These are phyloP conservation scores for Yarrowia deformans DNA, from an alignment of 805 yeast species.

Conservation along the genomic window DNA sequence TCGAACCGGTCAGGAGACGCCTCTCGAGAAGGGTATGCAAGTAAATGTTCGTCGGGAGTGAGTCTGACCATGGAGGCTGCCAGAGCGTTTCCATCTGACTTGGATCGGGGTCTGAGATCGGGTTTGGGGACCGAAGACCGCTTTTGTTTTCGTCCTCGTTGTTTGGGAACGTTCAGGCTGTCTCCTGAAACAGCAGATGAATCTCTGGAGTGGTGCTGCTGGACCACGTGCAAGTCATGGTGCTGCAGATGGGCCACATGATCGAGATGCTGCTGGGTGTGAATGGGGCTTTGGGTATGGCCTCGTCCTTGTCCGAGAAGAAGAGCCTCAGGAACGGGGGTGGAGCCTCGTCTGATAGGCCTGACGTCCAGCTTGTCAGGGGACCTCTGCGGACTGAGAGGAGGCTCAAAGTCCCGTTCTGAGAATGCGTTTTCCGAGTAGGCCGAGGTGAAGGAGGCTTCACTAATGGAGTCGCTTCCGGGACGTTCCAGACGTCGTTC, in stretches of 20 bases:
- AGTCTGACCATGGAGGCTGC: conserved; percentile 21
- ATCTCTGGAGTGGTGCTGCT: background rate
- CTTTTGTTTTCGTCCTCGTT: conserved; percentile 6
- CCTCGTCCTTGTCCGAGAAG: background rate
- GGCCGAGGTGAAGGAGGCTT: conserved; percentile 8
- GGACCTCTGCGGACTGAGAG: conserved; percentile 18
- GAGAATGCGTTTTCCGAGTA: conserved; percentile 12
- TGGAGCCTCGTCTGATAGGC: conserved; percentile 4
- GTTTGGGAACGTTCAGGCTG: conserved; percentile 3
- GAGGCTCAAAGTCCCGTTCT: conserved; percentile 31
- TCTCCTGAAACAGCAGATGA: background rate
- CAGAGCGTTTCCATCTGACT: conserved; percentile 30
- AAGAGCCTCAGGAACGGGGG: conserved; percentile 6
- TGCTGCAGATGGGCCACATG: conserved; percentile 16
- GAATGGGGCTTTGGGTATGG: conserved; percentile 8
- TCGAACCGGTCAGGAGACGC: conserved; percentile 24
- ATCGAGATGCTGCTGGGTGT: conserved; percentile 6
- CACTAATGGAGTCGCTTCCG: conserved; percentile 4
- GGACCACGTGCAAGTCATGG: conserved; percentile 3
- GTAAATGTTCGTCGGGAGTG: conserved; percentile 10
- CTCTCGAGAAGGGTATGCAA: conserved; percentile 23
- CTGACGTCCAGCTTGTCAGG: conserved; percentile 12
- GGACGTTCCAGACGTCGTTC: conserved; percentile 8
- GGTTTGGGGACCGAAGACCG: background rate
- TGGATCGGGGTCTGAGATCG: conserved; percentile 6